phyloP scores from a whole-genome alignment of 1,284 basidiomycete genomes.

The Pseudozyma hubeiensis region DNA sequence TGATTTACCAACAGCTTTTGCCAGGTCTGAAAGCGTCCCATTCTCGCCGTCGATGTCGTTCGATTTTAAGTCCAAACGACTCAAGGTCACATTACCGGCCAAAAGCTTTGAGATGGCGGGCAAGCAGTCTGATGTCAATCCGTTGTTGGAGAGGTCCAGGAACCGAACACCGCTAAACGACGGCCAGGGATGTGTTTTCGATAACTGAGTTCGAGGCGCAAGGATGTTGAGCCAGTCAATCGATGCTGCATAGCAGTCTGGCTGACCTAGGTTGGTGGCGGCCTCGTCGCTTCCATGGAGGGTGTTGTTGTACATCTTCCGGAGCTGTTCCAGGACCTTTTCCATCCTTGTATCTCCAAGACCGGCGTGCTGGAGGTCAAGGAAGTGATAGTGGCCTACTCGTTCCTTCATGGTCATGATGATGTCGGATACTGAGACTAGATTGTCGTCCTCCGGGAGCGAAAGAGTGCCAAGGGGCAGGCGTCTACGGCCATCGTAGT shows the following conservation, averaged over 20 bases:
- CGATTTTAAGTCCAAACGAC: conserved; percentile 11
- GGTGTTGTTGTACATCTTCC: no score
- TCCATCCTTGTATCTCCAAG: conserved; percentile 14
- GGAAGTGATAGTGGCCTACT: conserved; percentile 16
- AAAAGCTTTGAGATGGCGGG: conserved; percentile 18
- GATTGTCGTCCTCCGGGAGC: conserved; percentile 15
- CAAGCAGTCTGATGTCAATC: conserved; percentile 20
- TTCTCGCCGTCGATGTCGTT: conserved; percentile 18
- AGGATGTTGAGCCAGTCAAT: conserved; percentile 6
- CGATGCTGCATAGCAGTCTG: not conserved
- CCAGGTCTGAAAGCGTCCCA: conserved; percentile 1
- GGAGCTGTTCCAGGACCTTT: conserved; percentile 12
- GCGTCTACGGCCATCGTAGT: not conserved
- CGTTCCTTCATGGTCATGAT: not conserved
- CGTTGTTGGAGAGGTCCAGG: conserved; percentile 19
- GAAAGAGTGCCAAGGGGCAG: conserved; percentile 23
- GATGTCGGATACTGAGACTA: not conserved
- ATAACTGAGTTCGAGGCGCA: not conserved
- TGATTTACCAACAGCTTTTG: conserved; percentile 12
- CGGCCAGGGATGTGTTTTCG: not conserved
- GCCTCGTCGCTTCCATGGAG: not conserved
- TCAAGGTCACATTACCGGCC: conserved; percentile 11
- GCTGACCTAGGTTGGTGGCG: not conserved
- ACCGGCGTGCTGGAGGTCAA: conserved; percentile 13
- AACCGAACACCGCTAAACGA: conserved; percentile 6